phyloP scores from a whole-genome alignment of 768 basidiomycete species.

The Boletellus emodensis region DNA sequence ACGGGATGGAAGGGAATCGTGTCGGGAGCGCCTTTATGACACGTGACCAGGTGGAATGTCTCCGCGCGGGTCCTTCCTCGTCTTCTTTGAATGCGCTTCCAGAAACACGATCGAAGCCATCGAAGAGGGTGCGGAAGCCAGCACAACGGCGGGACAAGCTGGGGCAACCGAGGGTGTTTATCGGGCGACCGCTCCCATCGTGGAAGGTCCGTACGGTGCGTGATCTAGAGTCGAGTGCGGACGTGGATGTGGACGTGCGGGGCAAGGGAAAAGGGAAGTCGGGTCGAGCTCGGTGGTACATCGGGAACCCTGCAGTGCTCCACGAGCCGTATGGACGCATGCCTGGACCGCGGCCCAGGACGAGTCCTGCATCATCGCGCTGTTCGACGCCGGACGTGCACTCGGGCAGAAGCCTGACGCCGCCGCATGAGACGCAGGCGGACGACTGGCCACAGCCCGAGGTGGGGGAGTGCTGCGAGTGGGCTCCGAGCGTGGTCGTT shows the following conservation, averaged over 20 bases:
- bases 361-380: slow-evolving; percentile 2
- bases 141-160: not conserved
- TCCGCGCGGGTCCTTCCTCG: not conserved
- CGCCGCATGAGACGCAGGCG: slow-evolving; percentile 8
- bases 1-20: slow-evolving; percentile 27
- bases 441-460: slow-evolving; percentile 30
- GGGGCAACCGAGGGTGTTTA: slow-evolving; percentile 19
- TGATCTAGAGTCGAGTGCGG: slow-evolving; percentile 20
- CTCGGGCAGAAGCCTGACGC: slow-evolving; percentile 13
- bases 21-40: slow-evolving; percentile 27
- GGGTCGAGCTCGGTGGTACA: slow-evolving; percentile 14
- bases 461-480: slow-evolving; percentile 30
- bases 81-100: not conserved
- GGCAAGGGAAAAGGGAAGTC: slow-evolving; percentile 1
- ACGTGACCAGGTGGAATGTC: slow-evolving; percentile 3
- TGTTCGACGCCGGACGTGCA: slow-evolving; percentile 5
- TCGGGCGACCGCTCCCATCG: slow-evolving; percentile 21
- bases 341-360: not conserved
- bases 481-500: slow-evolving; percentile 12
- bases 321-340: slow-evolving; percentile 22
- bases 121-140: not conserved
- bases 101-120: not conserved
- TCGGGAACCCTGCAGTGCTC: slow-evolving; percentile 17
- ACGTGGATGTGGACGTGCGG: not conserved
- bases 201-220: slow-evolving; percentile 22